Conservation (phyloP, 2,329 filamentous ascomycete species). For the Fusarium fracticaudum region DNA sequence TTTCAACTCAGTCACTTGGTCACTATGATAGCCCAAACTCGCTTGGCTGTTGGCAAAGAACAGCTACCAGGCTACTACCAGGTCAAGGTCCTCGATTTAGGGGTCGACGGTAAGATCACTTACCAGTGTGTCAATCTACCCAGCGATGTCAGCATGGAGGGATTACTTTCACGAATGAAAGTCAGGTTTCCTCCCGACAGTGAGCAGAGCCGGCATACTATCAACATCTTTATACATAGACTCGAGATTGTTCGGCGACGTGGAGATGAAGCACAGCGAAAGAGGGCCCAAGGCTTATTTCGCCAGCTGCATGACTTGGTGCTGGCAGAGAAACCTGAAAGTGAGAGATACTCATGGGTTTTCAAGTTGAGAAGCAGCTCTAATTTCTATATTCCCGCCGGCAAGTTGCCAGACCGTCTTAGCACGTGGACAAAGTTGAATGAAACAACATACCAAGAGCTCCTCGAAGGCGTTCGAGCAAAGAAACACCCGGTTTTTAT, state of each 20-base stretch:
- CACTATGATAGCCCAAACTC: constrained; percentile 32
- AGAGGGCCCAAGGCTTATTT: not conserved
- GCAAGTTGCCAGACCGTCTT: constrained; percentile 23
- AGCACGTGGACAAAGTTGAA: constrained; percentile 26
- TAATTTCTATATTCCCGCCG: constrained; percentile 12
- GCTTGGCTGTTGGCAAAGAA: constrained; percentile 25
- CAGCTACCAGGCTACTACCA: constrained; percentile 32
- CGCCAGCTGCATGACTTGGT: constrained; percentile 4
- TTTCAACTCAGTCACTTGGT: constrained; percentile 5
- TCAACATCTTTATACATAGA: constrained; percentile 14
- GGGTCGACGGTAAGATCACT: constrained; percentile 24
- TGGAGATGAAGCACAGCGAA: constrained; percentile 4
- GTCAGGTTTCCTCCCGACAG: constrained; percentile 23
- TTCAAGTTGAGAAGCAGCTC: constrained; percentile 22
- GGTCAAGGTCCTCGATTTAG: constrained; percentile 27
- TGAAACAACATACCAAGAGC: not conserved
- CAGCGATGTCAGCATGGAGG: not conserved
- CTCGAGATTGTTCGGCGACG: not conserved
- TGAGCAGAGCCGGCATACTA: constrained; percentile 1
- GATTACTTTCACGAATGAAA: constrained; percentile 26
- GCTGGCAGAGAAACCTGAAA: not conserved
- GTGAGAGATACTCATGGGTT: constrained; percentile 24
- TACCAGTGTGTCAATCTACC: constrained; percentile 19
- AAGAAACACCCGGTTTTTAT: constrained; percentile 27
- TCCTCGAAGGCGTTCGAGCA: constrained; percentile 8